A percentile compares a stretch with the other conserved stretches of the same genome.
These are phyloP conservation scores for Dothideomycetidae sp. DNA, from an alignment of 2,329 filamentous ascomycete genomes.

Conservation along the genomic window DNA sequence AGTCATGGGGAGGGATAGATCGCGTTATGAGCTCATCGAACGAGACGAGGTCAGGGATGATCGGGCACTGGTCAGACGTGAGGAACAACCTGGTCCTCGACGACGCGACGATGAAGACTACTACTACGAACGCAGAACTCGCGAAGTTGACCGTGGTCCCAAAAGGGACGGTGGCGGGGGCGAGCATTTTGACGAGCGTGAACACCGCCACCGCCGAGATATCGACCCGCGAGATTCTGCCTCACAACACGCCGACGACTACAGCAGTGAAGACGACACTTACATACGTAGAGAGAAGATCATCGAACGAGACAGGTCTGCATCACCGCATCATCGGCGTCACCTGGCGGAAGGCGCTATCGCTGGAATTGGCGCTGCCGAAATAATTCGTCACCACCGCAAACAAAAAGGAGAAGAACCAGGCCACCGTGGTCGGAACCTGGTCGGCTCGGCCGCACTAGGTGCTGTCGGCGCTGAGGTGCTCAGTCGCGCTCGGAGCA, in stretches of 20 bases:
- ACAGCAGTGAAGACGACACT: constrained; percentile 74
- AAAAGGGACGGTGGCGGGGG: constrained; percentile 18
- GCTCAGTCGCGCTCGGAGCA: constrained; percentile 36
- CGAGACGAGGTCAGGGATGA: constrained; percentile 40
- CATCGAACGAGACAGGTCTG: constrained; percentile 24
- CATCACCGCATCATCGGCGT: constrained; percentile 35
- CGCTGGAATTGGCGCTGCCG: constrained; percentile 46
- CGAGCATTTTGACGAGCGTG: constrained; percentile 26
- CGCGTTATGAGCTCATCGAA: constrained; percentile 46
- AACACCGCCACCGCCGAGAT: constrained; percentile 30
- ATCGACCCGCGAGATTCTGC: constrained; percentile 39
- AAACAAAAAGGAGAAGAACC: constrained; percentile 42
- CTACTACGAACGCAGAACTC: constrained; percentile 44
- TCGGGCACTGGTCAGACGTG: constrained; percentile 29
- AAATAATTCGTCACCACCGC: constrained; percentile 43
- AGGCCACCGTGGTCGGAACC: constrained; percentile 37
- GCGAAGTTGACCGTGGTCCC: constrained; percentile 38
- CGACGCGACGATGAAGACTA: constrained; percentile 41
- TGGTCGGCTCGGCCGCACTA: constrained; percentile 45
- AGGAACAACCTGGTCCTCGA: constrained; percentile 23
- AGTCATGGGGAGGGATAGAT: constrained; percentile 38
- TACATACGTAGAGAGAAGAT: constrained; percentile 40
- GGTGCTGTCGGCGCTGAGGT: constrained; percentile 48
- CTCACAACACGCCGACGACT: constrained; percentile 58
- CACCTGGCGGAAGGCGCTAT: constrained; percentile 49